Percentiles rank a stretch among this genome's conserved stretches.
These are phyloP conservation scores for Globisporangium radiosum DNA, from an alignment of 352 stramenopile genomes.

Conservation along the genomic window DNA sequence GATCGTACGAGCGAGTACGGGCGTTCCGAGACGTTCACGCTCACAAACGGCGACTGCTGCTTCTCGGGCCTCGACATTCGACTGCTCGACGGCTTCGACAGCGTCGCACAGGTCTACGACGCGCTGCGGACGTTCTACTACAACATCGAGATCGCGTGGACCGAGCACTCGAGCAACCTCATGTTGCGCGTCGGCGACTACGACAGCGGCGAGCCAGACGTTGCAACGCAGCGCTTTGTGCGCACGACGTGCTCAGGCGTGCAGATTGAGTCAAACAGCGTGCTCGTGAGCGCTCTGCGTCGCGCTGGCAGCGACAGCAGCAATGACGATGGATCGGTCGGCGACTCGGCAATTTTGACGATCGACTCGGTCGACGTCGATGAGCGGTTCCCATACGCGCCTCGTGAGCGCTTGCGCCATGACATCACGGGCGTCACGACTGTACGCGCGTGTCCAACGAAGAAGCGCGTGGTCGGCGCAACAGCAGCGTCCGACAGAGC, in stretches of 20 bases:
- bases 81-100: constrained; percentile 1
- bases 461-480: neutral
- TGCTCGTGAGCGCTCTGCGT: constrained; percentile 1
- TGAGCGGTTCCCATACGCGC: constrained; percentile 22
- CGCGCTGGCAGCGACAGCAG: neutral
- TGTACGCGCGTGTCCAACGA: neutral
- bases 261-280: constrained; percentile 7
- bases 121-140: constrained; percentile 8
- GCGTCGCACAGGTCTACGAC: constrained; percentile 6
- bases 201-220: constrained; percentile 4
- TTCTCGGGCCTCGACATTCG: constrained; percentile 17
- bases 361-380: constrained; percentile 43
- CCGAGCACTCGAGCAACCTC: constrained; percentile 22
- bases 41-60: constrained; percentile 19
- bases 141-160: constrained; percentile 14
- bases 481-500: neutral
- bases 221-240: constrained; percentile 6
- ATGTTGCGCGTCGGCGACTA: constrained; percentile 29
- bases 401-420: constrained; percentile 12
- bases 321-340: constrained; percentile 4
- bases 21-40: constrained; percentile 21
- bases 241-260: neutral
- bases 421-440: constrained; percentile 14
- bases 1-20: constrained; percentile 23
- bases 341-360: constrained; percentile 24